Conservation (phyloP, 2,329 filamentous ascomycete genomes). For the Penicillium freii region DNA sequence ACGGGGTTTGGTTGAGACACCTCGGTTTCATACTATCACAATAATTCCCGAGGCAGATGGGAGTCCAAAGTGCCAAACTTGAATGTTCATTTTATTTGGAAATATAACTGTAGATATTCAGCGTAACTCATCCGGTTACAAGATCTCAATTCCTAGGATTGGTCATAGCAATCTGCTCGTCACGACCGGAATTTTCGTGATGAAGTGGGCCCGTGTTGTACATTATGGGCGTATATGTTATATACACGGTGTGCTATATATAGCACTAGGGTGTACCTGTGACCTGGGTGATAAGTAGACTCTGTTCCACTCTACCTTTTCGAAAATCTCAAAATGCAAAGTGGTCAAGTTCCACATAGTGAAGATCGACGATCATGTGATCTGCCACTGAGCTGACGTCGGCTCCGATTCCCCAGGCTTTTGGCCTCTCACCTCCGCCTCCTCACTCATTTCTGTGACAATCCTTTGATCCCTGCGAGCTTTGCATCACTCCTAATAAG, state of each 20-base stretch:
- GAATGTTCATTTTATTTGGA: background rate
- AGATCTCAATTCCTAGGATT: background rate
- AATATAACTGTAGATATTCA: too few species aligned
- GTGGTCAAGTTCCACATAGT: background rate
- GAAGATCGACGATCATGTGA: conserved; percentile 5
- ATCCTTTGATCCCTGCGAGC: background rate
- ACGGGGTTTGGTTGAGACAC: background rate
- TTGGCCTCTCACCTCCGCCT: conserved; percentile 4
- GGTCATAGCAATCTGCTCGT: background rate
- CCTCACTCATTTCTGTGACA: background rate
- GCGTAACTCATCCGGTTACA: background rate
- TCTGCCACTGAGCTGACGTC: background rate
- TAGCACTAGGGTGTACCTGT: background rate
- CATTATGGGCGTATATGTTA: too few species aligned
- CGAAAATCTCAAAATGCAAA: background rate
- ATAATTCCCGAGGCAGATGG: background rate
- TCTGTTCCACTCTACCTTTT: background rate
- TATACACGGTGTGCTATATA: background rate
- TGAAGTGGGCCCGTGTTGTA: background rate
- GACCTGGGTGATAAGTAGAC: too few species aligned
- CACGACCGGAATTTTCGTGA: background rate
- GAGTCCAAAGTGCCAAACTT: background rate
- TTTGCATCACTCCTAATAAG: background rate
- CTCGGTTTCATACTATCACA: background rate
- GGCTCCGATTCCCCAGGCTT: conserved; percentile 1